Evolutionary conservation across 768 basidiomycete species (phyloP), one percentile per base, ranked within the genome.

Genomic region (Glaciozyma martinii): DNA sequence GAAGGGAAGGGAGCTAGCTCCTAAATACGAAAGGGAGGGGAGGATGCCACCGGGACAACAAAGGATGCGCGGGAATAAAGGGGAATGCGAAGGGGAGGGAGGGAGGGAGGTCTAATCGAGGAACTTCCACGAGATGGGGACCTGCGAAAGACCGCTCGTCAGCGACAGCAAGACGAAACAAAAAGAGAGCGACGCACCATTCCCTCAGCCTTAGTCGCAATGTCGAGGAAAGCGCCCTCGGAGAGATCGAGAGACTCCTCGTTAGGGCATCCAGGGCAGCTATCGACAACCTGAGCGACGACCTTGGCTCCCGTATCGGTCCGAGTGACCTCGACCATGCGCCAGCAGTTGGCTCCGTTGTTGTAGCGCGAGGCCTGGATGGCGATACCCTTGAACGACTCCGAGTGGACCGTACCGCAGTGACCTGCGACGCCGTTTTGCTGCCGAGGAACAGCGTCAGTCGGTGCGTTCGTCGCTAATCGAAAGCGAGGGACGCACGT

Each of bases 281-380:
- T 25, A 16, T 56, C 33, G 2, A 60, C 54, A n/a, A 72, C 69
- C 27, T 56, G 42, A 3, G 69, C 71, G 21, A 52, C 62, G 64
- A 66, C 66, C 23, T 23, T 27, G 6, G 65, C 53, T 16, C 69
- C 69, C 5, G 68, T 69, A 32, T 68, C 64, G 18, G 49, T 8
- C 18, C 67, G 62, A 18, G 60, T 66, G 61, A 72, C 66, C 19
- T 25, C 42, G 23, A 72, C 65, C 27, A 61, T 59, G 23, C 57
- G 33, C n/a, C 71, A 69, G 62, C 71, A 72, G 66, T 71, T 54
- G 6, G 47, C 30, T n/a, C 71, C 71, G 32, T 57, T 60, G 25
- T 52, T 63, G 64, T 72, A 72, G 25, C 62, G 64, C 29, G 33
- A 32, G n/a, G 68, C 65, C 12, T 66, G 65, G 42, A 71, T 60